Evolutionary conservation across 2,329 filamentous ascomycete species (phyloP).

Genomic region (Colletotrichum lentis): DNA sequence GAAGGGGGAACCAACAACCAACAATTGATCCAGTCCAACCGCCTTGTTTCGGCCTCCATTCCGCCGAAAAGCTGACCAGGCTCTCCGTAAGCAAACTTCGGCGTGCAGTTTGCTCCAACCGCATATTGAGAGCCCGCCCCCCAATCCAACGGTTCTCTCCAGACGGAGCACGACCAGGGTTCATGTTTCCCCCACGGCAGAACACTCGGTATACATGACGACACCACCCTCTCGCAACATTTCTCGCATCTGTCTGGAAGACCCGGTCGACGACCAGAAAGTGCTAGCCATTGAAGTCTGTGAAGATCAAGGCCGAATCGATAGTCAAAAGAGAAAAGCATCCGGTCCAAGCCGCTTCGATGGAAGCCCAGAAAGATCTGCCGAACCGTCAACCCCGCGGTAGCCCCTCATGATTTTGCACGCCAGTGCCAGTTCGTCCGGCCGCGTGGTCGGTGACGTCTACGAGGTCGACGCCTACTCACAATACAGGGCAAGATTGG

Average conservation of each 20-base stretch:
- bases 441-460: constrained; percentile 23
- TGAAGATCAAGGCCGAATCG: not conserved
- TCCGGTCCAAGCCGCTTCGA: constrained; percentile 6
- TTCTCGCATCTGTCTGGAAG: not conserved
- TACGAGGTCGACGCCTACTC: constrained; percentile 19
- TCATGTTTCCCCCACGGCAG: not conserved
- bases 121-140: not conserved
- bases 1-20: not conserved
- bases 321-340: not conserved
- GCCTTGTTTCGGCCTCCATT: not conserved
- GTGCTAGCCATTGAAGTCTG: not conserved
- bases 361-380: constrained; percentile 5
- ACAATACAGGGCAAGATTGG: not conserved
- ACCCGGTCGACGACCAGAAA: not conserved
- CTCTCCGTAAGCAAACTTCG: not conserved
- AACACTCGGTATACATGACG: constrained; percentile 2
- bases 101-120: not conserved
- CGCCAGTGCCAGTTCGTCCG: constrained; percentile 5
- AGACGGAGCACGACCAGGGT: not conserved
- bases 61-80: not conserved
- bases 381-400: constrained; percentile 26
- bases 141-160: not conserved
- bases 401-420: not conserved
- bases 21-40: not conserved
- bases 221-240: not conserved